Evolutionary conservation across 306 rosid species (phyloP), one percentile per base, ranked within the genome.

Genomic region (Dalbergia cochinchinensis): DNA sequence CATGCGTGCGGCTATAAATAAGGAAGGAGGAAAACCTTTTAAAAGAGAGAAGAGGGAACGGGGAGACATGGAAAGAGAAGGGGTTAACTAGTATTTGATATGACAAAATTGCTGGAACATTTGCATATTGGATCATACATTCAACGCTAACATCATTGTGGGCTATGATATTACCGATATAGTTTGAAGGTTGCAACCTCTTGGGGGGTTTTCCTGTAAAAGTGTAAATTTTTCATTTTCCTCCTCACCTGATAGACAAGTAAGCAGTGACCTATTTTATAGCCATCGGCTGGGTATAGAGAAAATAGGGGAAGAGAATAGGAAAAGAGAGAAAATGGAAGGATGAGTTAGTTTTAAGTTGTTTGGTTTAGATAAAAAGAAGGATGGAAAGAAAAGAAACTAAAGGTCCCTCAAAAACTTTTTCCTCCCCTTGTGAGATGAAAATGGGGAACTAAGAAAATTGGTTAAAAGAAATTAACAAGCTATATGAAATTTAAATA

Each of bases 51-150:
- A 71, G 15, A 55, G 69, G 74, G 61, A 63, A 53, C 8, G 37
- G 33, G 11, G 47, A 76, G 77, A 74, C 86, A 86, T 77, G 88
- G 68, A 77, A 90, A 84, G 84, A 62, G 87, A 47, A 79, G 67
- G 75, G 82, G 9, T 63, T 77, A 84, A 67, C 88, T 60, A 87
- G 78, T 85, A 81, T 84, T 74, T 73, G 44, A 60, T 69, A 63
- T 51, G 74, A 84, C 81, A 79, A 74, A 41, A 60, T 67, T 6
- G n/a, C 22, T 4, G 82, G 76, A 65, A 65, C 62, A 54, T 61
- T 76, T 82, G 61, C 74, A 48, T 82, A 66, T 47, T 3, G 65
- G 34, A 41, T 84, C 90, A 83, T 42, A 73, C 85, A 59, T 26
- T 50, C 39, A 7, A 73, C 79, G 78, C 88, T 65, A 35, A 47